A percentile compares a stretch with the other conserved stretches of the same genome.
Evolutionary conservation across 208 protist genomes (phyloP).

Genomic region (Leishmania arabica): DNA sequence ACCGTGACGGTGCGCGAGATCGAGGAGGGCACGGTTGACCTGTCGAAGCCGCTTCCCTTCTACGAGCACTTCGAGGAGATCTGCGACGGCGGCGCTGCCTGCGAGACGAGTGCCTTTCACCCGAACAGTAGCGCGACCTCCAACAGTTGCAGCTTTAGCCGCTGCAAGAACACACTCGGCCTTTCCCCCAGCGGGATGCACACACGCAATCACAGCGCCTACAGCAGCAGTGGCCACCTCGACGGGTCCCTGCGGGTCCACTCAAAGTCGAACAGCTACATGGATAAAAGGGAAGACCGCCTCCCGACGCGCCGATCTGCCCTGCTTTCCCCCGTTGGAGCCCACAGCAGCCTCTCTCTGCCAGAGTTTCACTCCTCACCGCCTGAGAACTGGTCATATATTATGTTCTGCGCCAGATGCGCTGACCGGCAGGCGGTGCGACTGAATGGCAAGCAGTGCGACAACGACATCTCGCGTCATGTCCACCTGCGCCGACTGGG

Average conservation of each 20-base stretch:
- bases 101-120: constrained; percentile 15
- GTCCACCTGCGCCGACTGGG: constrained; percentile 43
- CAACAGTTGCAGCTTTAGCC: constrained; percentile 20
- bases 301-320: not conserved
- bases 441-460: constrained; percentile 35
- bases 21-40: constrained; percentile 23
- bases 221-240: constrained; percentile 24
- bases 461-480: constrained; percentile 37
- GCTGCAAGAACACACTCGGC: constrained; percentile 1
- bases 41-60: constrained; percentile 38
- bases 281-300: constrained; percentile 16
- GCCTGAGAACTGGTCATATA: constrained; percentile 51
- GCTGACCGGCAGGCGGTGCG: constrained; percentile 29
- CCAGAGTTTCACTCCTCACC: constrained; percentile 29
- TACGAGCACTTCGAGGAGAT: constrained; percentile 43
- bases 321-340: constrained; percentile 4
- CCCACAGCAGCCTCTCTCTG: constrained; percentile 20
- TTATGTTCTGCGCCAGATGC: constrained; percentile 57
- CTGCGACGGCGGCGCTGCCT: constrained; percentile 25
- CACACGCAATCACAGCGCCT: constrained; percentile 19
- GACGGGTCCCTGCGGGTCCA: constrained; percentile 21
- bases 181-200: constrained; percentile 12
- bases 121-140: constrained; percentile 12
- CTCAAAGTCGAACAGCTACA: constrained; percentile 24
- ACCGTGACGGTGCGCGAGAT: constrained; percentile 46